Evolutionary conservation across 805 yeast genomes (phyloP).

Genomic region (Brettanomyces anomalus): DNA sequence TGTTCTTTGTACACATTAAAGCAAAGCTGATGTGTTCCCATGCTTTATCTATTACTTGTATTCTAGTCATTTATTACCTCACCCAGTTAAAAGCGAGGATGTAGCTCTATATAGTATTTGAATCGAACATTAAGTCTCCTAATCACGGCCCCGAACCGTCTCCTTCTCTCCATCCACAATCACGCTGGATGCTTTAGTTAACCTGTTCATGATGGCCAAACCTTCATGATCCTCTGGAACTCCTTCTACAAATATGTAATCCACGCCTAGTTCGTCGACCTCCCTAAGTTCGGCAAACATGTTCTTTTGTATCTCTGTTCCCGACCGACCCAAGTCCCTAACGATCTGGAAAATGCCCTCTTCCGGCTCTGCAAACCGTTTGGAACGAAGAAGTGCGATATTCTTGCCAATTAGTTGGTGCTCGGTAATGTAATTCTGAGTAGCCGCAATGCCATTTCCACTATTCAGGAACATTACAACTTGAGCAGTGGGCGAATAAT

Average conservation of each 20-base stretch:
- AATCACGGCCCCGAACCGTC: neutral
- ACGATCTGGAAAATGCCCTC: constrained; percentile 15
- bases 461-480: constrained; percentile 58
- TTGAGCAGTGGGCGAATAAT: constrained; percentile 84
- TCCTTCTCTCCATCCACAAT: constrained; percentile 1
- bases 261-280: constrained; percentile 56
- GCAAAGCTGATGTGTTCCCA: too few relatives aligned
- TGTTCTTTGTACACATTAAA: too few relatives aligned
- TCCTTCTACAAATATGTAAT: constrained; percentile 77
- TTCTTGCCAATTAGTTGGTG: constrained; percentile 17
- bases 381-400: constrained; percentile 45
- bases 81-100: too few relatives aligned
- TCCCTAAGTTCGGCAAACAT: constrained; percentile 66
- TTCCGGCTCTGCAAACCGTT: constrained; percentile 19
- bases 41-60: too few relatives aligned
- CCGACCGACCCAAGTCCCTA: constrained; percentile 34
- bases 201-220: constrained; percentile 87
- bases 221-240: constrained; percentile 72
- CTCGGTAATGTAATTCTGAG: constrained; percentile 17
- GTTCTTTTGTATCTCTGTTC: constrained; percentile 61
- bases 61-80: too few relatives aligned
- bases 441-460: constrained; percentile 31
- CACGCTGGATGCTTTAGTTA: constrained; percentile 67
- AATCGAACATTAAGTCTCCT: neutral
- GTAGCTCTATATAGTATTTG: too few relatives aligned